Percentiles rank a stretch among this genome's conserved stretches.
Evolutionary conservation across 768 basidiomycete genomes (phyloP).

Genomic region (Neoboletus brunneissimus): DNA sequence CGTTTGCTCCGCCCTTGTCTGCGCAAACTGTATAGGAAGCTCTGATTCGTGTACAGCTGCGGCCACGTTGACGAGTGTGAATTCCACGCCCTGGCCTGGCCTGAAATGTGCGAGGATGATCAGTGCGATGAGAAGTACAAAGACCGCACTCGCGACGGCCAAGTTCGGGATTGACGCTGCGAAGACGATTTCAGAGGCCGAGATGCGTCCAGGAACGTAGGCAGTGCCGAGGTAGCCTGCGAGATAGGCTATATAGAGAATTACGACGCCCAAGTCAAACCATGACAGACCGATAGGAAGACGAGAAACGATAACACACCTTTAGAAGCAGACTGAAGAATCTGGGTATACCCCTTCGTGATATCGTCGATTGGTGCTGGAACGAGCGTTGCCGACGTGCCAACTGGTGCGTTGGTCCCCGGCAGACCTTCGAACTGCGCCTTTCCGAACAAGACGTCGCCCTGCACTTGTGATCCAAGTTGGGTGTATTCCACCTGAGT

Average conservation of each 20-base stretch:
- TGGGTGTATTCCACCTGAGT: not conserved
- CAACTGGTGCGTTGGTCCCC: not conserved
- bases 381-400: not conserved
- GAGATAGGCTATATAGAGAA: constrained; percentile 13
- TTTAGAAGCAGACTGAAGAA: constrained; percentile 23
- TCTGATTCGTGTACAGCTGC: constrained; percentile 25
- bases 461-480: constrained; percentile 20
- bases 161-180: constrained; percentile 28
- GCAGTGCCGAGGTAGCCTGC: constrained; percentile 24
- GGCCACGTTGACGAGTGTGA: constrained; percentile 24
- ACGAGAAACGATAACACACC: constrained; percentile 2
- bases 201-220: constrained; percentile 30
- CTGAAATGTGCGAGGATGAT: constrained; percentile 25
- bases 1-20: not conserved
- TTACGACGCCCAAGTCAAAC: not conserved
- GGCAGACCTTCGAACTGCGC: constrained; percentile 15
- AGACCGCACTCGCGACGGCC: constrained; percentile 22
- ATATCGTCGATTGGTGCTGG: constrained; percentile 12
- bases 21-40: constrained; percentile 21
- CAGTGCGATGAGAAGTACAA: constrained; percentile 21
- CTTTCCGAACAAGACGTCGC: constrained; percentile 21
- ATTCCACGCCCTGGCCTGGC: constrained; percentile 18
- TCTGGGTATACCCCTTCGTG: constrained; percentile 17
- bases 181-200: constrained; percentile 21
- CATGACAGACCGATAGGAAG: too few species aligned